A percentile compares a stretch with the other conserved stretches of the same genome.
Evolutionary conservation across 2,329 filamentous ascomycete genomes (phyloP).

Genomic region (Alternaria triticina): DNA sequence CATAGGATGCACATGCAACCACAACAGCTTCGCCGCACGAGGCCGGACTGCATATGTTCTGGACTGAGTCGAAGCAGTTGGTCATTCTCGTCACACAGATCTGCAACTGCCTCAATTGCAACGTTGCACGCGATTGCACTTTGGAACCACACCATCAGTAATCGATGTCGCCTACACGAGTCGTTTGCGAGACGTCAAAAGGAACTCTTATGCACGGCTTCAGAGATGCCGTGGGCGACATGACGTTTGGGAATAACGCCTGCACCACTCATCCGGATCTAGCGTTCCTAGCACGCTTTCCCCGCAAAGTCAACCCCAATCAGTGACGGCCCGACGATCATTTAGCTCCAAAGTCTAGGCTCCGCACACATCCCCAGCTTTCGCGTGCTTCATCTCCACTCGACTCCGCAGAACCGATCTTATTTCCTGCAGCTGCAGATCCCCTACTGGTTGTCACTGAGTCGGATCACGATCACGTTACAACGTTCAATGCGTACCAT

Average conservation of each 20-base stretch:
- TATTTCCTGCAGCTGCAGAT: slow-evolving; percentile 4
- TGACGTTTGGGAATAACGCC: slow-evolving; percentile 27
- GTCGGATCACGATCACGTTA: neutral
- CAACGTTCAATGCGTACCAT: slow-evolving; percentile 1
- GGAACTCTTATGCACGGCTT: neutral
- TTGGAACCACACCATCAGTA: neutral
- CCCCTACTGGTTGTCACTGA: slow-evolving; percentile 4
- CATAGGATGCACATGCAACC: neutral
- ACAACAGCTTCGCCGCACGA: slow-evolving; percentile 3
- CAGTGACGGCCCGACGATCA: slow-evolving; percentile 28
- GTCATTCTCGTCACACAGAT: neutral
- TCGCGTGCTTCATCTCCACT: slow-evolving; percentile 31
- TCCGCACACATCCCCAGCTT: slow-evolving; percentile 28
- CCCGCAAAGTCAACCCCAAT: slow-evolving; percentile 37
- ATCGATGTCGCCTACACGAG: neutral
- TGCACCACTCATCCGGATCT: slow-evolving; percentile 6
- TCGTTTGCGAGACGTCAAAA: neutral
- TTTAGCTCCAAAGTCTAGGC: slow-evolving; percentile 26
- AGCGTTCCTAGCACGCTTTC: slow-evolving; percentile 32
- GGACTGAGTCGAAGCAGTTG: slow-evolving; percentile 1
- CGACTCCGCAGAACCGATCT: slow-evolving; percentile 32
- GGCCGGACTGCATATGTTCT: neutral
- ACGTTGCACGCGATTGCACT: neutral
- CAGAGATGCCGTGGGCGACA: slow-evolving; percentile 8
- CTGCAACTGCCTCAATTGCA: neutral